Evolutionary conservation across 1,139 yeast genomes (phyloP), one percentile per base, ranked within the genome.

Genomic region (Suhomyces kunorum): DNA sequence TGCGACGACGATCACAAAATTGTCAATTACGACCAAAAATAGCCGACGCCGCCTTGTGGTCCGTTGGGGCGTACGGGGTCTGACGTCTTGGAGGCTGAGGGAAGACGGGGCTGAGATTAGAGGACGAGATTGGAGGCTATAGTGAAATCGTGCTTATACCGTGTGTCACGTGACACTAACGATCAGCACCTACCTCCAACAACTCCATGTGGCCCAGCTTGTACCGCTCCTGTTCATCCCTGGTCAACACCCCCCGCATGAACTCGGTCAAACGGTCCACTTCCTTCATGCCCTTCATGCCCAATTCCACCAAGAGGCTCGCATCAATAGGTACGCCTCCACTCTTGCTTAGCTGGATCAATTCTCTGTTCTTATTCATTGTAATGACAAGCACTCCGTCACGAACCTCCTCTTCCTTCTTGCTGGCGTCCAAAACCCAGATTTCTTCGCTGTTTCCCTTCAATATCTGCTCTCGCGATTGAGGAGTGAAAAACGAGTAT

Each of bases 311-410:
- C 40, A 92, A 66, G 25, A 78, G 68, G 34, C 76, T 59, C 0
- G 95, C 89, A 52, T 88, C 92, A 49, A 92, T 80, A 2, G 95
- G 86, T 34, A 87, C 69, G 0, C 98, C 97, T 35, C 98, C 98
- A 31, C 89, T 86, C 56, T 92, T 92, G 35, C 87, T 77, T 29
- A 94, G 72, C 60, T 92, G 98, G 39, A 96, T 88, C 14, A 92
- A 69, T 55, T 92, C 98, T 51, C 94, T 76, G 60, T 90, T 92
- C 54, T 87, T 87, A 61, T 92, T 92, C 44, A 90, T 65, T 0
- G 98, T 89, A 19, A 92, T 80, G 2, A 95, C 87, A 62, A 92
- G 71, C 11, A 78, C 78, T 22, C 97, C 96, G 42, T 83, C 86
- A 45, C 94, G 72, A 18, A 89, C 64, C 16, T 74, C 61, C 56